These are phyloP conservation scores for Pinus tabuliformis DNA, from an alignment of 75 land plant species.

Conservation along the genomic window DNA sequence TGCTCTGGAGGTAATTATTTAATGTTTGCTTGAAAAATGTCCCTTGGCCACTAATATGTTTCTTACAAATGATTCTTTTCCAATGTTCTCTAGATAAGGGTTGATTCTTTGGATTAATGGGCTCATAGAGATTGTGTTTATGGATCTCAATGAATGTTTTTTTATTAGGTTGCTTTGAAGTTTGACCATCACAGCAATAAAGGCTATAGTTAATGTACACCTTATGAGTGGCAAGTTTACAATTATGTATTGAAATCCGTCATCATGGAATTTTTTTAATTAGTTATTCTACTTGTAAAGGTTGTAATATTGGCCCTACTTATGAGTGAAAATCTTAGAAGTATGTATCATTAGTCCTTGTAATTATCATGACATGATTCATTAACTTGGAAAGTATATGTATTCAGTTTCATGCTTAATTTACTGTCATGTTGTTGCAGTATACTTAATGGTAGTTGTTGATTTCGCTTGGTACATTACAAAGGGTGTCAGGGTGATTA, in stretches of 20 bases:
- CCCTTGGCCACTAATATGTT: neutral
- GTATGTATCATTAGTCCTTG: neutral
- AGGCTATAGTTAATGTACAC: constrained; percentile 93
- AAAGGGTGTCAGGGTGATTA: constrained; percentile 96
- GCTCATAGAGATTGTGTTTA: neutral
- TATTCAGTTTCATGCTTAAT: constrained; percentile 1
- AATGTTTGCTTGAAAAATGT: constrained; percentile 5
- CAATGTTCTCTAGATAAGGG: too few relatives aligned
- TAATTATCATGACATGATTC: neutral
- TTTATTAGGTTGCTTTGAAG: constrained; percentile 80
- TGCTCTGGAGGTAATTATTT: constrained; percentile 72
- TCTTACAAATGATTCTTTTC: neutral
- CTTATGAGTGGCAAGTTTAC: constrained; percentile 98
- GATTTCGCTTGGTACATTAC: constrained; percentile 85
- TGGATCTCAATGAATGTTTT: neutral
- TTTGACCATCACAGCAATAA: constrained; percentile 93
- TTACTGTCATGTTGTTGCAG: constrained; percentile 28
- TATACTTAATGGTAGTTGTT: constrained; percentile 84
- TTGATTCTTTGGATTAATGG: neutral
- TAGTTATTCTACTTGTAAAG: neutral
- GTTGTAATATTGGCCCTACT: too few relatives aligned
- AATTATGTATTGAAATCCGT: constrained; percentile 40
- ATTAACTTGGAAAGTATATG: neutral
- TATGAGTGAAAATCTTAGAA: neutral
- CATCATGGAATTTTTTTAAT: neutral